These are phyloP conservation scores for Clarireedia monteithiana DNA, from an alignment of 2,329 filamentous ascomycete genomes.

Conservation along the genomic window DNA sequence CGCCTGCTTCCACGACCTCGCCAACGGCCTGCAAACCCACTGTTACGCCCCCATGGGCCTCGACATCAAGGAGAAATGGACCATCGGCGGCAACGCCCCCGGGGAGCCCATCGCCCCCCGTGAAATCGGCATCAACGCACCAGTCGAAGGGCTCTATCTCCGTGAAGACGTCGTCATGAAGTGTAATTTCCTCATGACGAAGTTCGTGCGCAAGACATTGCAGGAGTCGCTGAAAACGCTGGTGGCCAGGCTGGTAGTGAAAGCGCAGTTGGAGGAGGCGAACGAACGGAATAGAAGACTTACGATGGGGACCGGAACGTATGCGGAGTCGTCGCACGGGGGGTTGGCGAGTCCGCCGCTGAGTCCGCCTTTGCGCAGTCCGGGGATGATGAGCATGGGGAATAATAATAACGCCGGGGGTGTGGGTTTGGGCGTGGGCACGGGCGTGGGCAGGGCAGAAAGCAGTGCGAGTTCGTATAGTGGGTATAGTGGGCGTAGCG, in stretches of 20 bases:
- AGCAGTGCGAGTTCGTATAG: slow-evolving; percentile 3
- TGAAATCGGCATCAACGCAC: slow-evolving; percentile 61
- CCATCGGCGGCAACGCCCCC: slow-evolving; percentile 60
- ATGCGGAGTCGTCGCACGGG: neutral
- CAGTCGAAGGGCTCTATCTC: slow-evolving; percentile 64
- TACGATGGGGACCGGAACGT: neutral
- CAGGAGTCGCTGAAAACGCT: slow-evolving; percentile 66
- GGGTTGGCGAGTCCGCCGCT: neutral
- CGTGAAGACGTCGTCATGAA: slow-evolving; percentile 77
- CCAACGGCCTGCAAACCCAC: slow-evolving; percentile 70
- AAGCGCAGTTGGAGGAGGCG: slow-evolving; percentile 32
- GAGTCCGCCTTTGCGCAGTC: neutral
- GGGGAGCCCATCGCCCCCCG: slow-evolving; percentile 58
- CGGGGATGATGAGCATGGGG: neutral
- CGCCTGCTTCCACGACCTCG: slow-evolving; percentile 69
- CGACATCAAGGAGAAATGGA: slow-evolving; percentile 73
- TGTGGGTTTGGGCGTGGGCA: no score
- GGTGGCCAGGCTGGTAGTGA: slow-evolving; percentile 52
- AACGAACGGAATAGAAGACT: neutral
- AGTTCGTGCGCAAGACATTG: slow-evolving; percentile 78
- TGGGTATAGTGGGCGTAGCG: neutral
- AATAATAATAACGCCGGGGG: neutral
- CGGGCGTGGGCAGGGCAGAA: neutral
- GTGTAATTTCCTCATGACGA: slow-evolving; percentile 68
- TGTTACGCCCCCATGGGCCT: slow-evolving; percentile 76